Evolutionary conservation across 768 basidiomycete genomes (phyloP), one percentile per base, ranked within the genome.

Genomic region (Russula earlei): DNA sequence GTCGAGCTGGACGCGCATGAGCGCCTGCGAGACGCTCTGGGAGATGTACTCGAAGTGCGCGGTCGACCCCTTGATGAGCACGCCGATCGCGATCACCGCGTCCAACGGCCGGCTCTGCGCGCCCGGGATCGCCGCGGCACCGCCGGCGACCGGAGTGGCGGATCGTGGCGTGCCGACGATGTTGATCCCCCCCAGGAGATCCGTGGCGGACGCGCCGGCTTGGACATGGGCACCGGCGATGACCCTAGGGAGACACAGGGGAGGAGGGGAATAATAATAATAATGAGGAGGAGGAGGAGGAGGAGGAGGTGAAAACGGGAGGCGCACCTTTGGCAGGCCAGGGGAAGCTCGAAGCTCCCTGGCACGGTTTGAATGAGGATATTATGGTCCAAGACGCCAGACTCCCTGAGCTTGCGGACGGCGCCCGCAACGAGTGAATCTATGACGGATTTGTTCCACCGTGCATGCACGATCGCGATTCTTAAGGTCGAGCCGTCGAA

Each of bases 41-140:
- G 81, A 89, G 70, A 98, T 99, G 77, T 99, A 99, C 70, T 99
- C 96, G 70, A 98, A 99, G 74, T 99, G 96, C 92, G 96, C 96
- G 17, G 96, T 98, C 1, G 83, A 77, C 50, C 96, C 95, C 69
- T 99, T 99, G 77, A 99, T 96, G 68, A 99, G 84, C 36, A 95
- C 92, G 14, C 96, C 96, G 66, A 98, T 91, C 51, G 96, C 93
- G 68, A 99, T 95, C 61, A 96, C 84, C 14, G 93, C 96, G 68
- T 95, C 87, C 64, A 98, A 97, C 0, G 95, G 86, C 52, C 77
- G 75, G 15, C 67, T 70, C 40, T 79, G 77, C 37, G 77, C 72
- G 4, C 54, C 57, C 24, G 68, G 52, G 7, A 5, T 25, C n/a
- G 10, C 1, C 10, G n/a, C 65, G 53, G 63, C 36, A 24, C 73